phyloP scores from a whole-genome alignment of 2,329 filamentous ascomycete genomes.

The Penicillium sp. region DNA sequence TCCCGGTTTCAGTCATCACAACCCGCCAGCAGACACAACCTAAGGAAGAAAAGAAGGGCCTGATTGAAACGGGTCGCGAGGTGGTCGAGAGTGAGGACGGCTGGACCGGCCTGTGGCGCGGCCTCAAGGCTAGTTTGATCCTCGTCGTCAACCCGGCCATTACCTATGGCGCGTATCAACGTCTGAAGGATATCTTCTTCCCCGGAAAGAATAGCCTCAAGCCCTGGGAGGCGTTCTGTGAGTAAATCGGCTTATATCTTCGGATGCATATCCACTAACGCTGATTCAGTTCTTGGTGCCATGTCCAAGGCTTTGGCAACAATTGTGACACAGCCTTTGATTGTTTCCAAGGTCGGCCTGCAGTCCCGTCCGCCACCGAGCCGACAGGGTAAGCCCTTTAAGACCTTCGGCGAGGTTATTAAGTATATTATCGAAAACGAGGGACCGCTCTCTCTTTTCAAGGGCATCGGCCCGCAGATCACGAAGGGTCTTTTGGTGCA shows the following conservation, averaged over 20 bases:
- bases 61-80: conserved; percentile 82
- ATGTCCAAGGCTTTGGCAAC: conserved; percentile 91
- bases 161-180: conserved; percentile 94
- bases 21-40: conserved; percentile 92
- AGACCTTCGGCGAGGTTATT: conserved; percentile 92
- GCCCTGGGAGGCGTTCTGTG: conserved; percentile 86
- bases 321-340: conserved; percentile 86
- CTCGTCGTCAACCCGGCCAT: conserved; percentile 95
- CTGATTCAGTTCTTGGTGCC: conserved; percentile 70
- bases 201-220: conserved; percentile 69
- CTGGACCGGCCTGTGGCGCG: conserved; percentile 83
- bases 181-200: conserved; percentile 72
- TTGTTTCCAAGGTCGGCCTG: conserved; percentile 94
- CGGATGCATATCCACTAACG: conserved; percentile 12
- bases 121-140: conserved; percentile 90
- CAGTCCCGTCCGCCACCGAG: conserved; percentile 86
- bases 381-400: conserved; percentile 85
- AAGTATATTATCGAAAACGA: conserved; percentile 86
- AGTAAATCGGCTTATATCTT: conserved; percentile 40
- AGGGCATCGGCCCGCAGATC: conserved; percentile 92
- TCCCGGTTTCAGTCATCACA: conserved; percentile 91
- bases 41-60: conserved; percentile 76
- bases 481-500: conserved; percentile 90
- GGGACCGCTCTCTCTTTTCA: conserved; percentile 79
- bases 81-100: conserved; percentile 89